Conservation (phyloP, 179 eudicot species). For the Actinidia polygama region DNA sequence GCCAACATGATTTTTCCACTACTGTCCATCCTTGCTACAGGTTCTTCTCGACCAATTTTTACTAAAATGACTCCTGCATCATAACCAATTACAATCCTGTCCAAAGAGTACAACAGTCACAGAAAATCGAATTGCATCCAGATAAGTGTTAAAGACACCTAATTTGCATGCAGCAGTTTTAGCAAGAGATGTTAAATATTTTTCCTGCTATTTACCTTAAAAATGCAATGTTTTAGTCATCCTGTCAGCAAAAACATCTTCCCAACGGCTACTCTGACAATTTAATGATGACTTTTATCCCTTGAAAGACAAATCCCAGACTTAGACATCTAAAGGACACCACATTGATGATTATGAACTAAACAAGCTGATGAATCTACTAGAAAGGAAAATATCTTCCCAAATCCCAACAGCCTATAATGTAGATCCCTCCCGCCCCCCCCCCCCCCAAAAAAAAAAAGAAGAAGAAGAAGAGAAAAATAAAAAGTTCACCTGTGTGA, state of each 20-base stretch:
- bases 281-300: background rate
- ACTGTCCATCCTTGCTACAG: constrained; percentile 96
- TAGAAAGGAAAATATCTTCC: background rate
- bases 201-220: background rate
- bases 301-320: background rate
- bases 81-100: constrained; percentile 93
- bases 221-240: background rate
- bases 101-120: background rate
- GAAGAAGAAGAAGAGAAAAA: background rate
- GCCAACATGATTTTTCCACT: constrained; percentile 98
- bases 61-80: constrained; percentile 98
- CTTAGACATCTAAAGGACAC: background rate
- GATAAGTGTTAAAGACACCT: constrained; percentile 1
- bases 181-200: background rate
- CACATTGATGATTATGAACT: background rate
- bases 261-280: background rate
- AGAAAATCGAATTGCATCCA: background rate
- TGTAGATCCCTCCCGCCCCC: background rate
- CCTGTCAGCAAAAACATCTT: too few species aligned
- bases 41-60: constrained; percentile 91
- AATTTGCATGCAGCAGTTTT: background rate
- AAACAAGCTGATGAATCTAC: constrained; percentile 10
- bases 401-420: background rate
- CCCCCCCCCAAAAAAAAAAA: background rate
- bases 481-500: constrained; percentile 65